Base-by-base conservation (phyloP, 768 basidiomycete species). In the Harrya chromipes region DNA sequence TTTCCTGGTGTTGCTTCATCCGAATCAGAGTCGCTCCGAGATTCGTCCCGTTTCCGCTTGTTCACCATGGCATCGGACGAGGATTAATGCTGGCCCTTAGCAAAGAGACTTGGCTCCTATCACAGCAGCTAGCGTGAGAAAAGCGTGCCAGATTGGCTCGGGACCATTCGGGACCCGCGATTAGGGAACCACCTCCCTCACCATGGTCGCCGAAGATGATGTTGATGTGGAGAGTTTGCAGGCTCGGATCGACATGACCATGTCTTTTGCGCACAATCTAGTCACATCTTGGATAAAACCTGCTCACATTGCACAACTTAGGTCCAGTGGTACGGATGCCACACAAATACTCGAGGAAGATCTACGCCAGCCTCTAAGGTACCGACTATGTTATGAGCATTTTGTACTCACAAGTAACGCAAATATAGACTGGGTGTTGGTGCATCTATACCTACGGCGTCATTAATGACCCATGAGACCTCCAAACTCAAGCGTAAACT, bases 211-310 rank as follows among this genome's bases (percentile, higher is more conserved):
- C n/a, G 78, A 83, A 55, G 80, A 84, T 49, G 76, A 77, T 35
- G 73, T 88, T 39, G 84, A 89, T 62, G 56, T 73, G 42, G 85
- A 87, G 59, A 72, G 78, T 29, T 72, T 91, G 35, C 89, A 90
- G 65, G 87, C 88, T n/a, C 86, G 86, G 69, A 82, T 90, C 45
- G 85, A 91, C 66, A 70, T 87, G 59, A 82, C 88, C 19, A 81
- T 90, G 81, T 83, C 88, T 6, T 81, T 83, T 66, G 82, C 84
- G 2, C 80, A 90, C 55, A 75, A 80, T 63, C 74, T 90, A 58
- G 81, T 87, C 38, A 76, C 85, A 19, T 86, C 89, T 47, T 91
- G 89, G 89, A 74, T 91, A 57, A 80, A 81, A 56, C 78, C 84
- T 27, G 69, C 73, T 34, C 58, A 63, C n/a, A 72, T 70, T 47